phyloP scores from a whole-genome alignment of 2,329 filamentous ascomycete genomes.

The Fusarium nygamai region DNA sequence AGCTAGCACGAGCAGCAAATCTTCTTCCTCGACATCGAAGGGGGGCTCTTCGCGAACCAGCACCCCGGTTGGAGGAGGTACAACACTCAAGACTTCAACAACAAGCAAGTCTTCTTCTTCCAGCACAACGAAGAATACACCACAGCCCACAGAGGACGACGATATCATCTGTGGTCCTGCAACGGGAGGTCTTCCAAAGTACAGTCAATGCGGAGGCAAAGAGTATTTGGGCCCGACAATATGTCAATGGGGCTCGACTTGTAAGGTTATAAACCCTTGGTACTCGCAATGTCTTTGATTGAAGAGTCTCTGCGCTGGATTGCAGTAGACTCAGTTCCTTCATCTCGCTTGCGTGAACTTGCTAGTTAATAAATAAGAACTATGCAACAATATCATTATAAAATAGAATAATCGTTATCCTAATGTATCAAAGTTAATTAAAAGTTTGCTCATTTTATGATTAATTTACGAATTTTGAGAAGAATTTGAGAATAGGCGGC shows the following conservation, averaged over 20 bases:
- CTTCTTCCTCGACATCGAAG: neutral
- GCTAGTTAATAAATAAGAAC: too few species aligned
- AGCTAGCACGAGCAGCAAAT: neutral
- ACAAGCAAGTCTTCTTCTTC: neutral
- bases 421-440: accelerated
- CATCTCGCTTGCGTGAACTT: accelerated
- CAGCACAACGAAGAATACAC: neutral
- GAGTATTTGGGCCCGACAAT: constrained; percentile 3
- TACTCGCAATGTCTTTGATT: constrained; percentile 36
- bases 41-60: neutral
- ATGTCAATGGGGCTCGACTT: constrained; percentile 29
- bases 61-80: neutral
- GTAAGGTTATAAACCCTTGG: constrained; percentile 19
- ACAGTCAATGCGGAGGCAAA: constrained; percentile 36
- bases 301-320: neutral
- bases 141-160: neutral
- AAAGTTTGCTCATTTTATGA: accelerated
- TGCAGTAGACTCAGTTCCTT: neutral
- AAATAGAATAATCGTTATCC: accelerated
- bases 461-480: too few species aligned
- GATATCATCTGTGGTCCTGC: constrained; percentile 33
- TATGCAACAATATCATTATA: too few species aligned
- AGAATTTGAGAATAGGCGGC: neutral
- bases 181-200: constrained; percentile 32
- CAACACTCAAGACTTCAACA: constrained; percentile 23